Evolutionary conservation across 768 basidiomycete species (phyloP), one percentile per base, ranked within the genome.

Genomic region (Rhodotorula kratochvilovae): DNA sequence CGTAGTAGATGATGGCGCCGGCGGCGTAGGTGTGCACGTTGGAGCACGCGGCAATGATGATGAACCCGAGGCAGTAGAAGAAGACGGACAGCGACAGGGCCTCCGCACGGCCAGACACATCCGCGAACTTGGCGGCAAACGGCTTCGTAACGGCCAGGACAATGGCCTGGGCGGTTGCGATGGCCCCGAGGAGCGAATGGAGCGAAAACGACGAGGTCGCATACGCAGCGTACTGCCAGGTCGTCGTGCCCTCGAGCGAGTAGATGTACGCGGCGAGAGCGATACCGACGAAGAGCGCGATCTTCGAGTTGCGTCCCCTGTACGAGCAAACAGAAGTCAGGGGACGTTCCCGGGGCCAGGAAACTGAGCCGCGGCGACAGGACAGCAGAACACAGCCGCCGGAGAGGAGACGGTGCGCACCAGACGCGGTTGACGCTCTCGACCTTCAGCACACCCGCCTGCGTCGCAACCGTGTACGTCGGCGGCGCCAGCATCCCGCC

Each of bases 181-280:
- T 85, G 8, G 86, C 83, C 29, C 84, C 82, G 55, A 88, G 81
- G 12, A 86, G 80, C 69, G 84, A 85, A 76, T 87, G 87, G 51
- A 83, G 80, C 8, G 81, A 81, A 59, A 87, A 85, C 36, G 80
- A 81, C 25, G 85, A 86, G 25, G 83, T 82, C 21, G 88, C 87
- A 67, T 84, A 86, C 7, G 64, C 58, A 81, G 79, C 39, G 79
- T 89, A 90, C 63, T 83, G 84, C 74, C 82, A 87, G 3, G 89
- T 90, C 13, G 89, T 90, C 27, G 85, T 84, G 31, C 85, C 83
- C 70, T 90, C 89, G 42, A 91, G 83, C 0, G 89, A 89, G 79
- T 90, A 91, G 67, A 90, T 87, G 78, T 89, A 91, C 2, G 88
- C 85, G 0, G 88, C 87, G 0, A 89, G 84, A 23, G 83, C 88